Base-by-base conservation (phyloP, 2,329 filamentous ascomycete genomes). In the Emmonsia crescens region DNA sequence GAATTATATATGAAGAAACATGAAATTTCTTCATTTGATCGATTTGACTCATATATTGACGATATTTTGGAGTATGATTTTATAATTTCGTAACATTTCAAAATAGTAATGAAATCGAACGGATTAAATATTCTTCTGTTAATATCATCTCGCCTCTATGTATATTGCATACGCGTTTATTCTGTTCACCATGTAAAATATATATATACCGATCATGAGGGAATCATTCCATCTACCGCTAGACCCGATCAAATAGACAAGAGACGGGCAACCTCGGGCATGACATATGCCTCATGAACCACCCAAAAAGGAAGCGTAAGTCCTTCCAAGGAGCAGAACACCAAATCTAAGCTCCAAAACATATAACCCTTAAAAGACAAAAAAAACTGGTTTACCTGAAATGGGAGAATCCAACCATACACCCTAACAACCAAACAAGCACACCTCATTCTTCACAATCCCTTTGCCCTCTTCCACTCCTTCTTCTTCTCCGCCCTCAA, bases 401-500 rank as follows among this genome's bases (percentile, higher is more conserved):
- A n/a, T 27, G 9, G 21, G 1, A 49, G 46, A 29, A 49, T 29
- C 29, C 19, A 46, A 59, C n/a, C n/a, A 59, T 19, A 16, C 27
- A 54, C 3, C 29, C 29, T 12, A 31, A 54, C 49, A 36, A 42
- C 21, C n/a, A 6, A 55, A 44, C 33, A n/a, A 54, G 29, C 1
- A 54, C 16, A 16, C 1, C 3, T n/a, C 19, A 46, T 21, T 21
- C 19, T 8, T 54, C 29, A 54, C 29, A 33, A 33, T n/a, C 16
- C 16, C 29, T 36, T 54, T 5, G 49, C 70, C 59, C 71, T 79
- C 75, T 84, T 85, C 68, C 75, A 79, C 16, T 74, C 73, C 59
- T 77, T 76, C 69, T 76, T 80, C 73, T 80, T 80, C 67, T 78
- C 76, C 4, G 83, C 83, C 67, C 82, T 75, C 72, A 86, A 79